Evolutionary conservation across 495 filamentous ascomycete species (phyloP).

Genomic region (Rusavskia elegans): DNA sequence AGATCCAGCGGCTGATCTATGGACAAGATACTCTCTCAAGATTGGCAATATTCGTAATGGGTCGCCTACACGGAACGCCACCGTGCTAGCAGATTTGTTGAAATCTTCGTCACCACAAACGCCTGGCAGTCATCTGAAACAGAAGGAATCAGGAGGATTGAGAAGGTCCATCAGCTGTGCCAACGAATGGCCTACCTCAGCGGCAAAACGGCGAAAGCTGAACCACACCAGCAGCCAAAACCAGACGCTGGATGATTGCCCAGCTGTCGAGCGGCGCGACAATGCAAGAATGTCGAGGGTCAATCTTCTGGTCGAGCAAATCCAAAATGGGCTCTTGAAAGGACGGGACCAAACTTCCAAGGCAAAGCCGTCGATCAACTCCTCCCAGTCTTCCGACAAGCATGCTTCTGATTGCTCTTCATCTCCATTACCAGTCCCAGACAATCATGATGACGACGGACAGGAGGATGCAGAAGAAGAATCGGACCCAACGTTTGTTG

Average conservation of each 20-base stretch:
- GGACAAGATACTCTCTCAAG: conserved; percentile 46
- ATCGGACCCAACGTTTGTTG: too few species aligned
- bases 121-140: conserved; percentile 23
- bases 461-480: too few species aligned
- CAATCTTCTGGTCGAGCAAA: conserved; percentile 46
- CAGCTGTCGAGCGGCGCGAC: conserved; percentile 33
- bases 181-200: conserved; percentile 38
- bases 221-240: conserved; percentile 17
- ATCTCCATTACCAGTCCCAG: too few species aligned
- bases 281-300: conserved; percentile 42
- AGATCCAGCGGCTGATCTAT: conserved; percentile 74
- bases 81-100: conserved; percentile 46
- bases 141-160: conserved; percentile 33
- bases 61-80: conserved; percentile 22
- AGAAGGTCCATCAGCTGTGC: conserved; percentile 63
- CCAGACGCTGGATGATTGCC: conserved; percentile 29
- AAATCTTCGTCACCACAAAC: conserved; percentile 55
- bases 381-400: conserved; percentile 36
- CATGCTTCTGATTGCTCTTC: conserved; percentile 3
- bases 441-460: too few species aligned
- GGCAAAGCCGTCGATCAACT: conserved; percentile 29
- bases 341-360: conserved; percentile 6
- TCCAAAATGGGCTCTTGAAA: conserved; percentile 44
- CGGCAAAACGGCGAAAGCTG: conserved; percentile 36
- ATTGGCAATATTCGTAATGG: conserved; percentile 15